These are phyloP conservation scores for Ascobolus immersus DNA, from an alignment of 495 filamentous ascomycete species.

Conservation along the genomic window DNA sequence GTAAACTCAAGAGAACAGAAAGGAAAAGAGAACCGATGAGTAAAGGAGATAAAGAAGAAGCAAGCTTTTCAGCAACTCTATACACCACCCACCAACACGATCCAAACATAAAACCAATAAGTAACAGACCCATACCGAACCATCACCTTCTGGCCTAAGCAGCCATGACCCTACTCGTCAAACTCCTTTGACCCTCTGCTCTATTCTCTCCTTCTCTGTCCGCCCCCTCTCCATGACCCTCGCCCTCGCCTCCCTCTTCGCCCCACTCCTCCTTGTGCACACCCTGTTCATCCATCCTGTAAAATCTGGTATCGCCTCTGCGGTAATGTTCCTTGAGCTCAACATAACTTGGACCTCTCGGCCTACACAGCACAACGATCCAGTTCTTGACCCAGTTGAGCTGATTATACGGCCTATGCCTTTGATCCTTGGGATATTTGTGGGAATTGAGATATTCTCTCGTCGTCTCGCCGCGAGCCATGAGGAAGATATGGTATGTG, in stretches of 20 bases:
- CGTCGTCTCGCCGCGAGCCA: constrained; percentile 76
- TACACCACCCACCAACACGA: no score
- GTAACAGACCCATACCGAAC: no score
- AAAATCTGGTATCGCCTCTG: constrained; percentile 66
- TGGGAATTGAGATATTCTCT: constrained; percentile 86
- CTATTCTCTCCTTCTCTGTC: neutral
- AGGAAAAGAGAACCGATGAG: no score
- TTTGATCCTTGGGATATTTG: constrained; percentile 75
- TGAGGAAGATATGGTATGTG: constrained; percentile 73
- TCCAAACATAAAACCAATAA: no score
- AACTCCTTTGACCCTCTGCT: no score
- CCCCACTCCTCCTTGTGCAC: constrained; percentile 2
- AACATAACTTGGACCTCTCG: constrained; percentile 52
- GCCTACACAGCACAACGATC: constrained; percentile 53
- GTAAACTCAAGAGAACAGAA: no score
- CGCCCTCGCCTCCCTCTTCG: neutral
- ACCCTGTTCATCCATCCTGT: constrained; percentile 15
- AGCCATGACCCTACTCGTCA: no score
- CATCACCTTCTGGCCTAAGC: no score
- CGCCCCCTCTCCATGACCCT: neutral
- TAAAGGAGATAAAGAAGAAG: no score
- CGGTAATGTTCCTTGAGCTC: constrained; percentile 56
- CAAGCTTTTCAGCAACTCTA: no score
- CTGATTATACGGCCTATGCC: constrained; percentile 76
- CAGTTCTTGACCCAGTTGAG: constrained; percentile 53